These are phyloP conservation scores for Adansonia gregorii DNA, from an alignment of 441 rosid genomes.

Conservation along the genomic window DNA sequence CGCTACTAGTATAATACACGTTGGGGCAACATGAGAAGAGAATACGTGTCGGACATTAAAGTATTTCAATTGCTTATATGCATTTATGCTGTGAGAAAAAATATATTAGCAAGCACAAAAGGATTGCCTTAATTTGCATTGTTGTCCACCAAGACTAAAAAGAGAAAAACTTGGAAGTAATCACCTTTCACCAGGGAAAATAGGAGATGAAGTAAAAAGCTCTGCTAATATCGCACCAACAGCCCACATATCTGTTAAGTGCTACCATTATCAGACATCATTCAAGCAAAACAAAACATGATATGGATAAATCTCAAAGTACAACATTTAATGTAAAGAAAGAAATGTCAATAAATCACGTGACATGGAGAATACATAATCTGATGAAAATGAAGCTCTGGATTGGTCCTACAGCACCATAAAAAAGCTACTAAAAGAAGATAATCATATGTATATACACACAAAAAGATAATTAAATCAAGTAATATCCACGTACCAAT, in stretches of 20 bases:
- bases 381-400: background rate
- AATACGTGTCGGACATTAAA: background rate
- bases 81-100: background rate
- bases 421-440: background rate
- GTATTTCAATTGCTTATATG: background rate
- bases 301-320: constrained; percentile 5
- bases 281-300: background rate
- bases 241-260: constrained; percentile 74
- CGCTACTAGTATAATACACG: background rate
- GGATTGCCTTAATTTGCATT: background rate
- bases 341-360: constrained; percentile 6
- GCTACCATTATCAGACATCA: constrained; percentile 31
- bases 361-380: background rate
- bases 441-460: background rate
- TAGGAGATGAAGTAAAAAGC: constrained; percentile 65
- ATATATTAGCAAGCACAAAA: constrained; percentile 12
- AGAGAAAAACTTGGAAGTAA: background rate
- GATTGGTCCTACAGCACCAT: background rate
- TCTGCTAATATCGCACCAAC: constrained; percentile 79
- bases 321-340: background rate
- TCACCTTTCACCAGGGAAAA: constrained; percentile 83
- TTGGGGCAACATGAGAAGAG: background rate
- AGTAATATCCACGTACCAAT: constrained; percentile 46
- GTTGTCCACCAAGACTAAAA: background rate
- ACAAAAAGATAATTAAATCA: background rate